Evolutionary conservation across 441 rosid species (phyloP), one percentile per base, ranked within the genome.

Genomic region (Pelargonium citronellum): DNA sequence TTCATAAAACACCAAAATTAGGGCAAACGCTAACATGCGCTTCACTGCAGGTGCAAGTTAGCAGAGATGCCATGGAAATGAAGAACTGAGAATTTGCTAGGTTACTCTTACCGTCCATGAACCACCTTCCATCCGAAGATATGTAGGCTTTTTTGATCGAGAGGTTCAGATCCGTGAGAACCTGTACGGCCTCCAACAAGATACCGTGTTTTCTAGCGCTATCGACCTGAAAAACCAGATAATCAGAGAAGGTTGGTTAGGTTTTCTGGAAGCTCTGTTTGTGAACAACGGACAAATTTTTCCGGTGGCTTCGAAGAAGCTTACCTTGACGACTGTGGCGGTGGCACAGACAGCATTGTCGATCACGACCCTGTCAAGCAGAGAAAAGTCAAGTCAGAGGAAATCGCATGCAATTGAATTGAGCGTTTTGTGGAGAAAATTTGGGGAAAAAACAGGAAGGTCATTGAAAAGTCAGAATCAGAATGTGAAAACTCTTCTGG

Each of bases 111-210:
- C 98, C 98, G 80, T 94, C 97, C 98, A 94, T 94, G 80, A 94
- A 91, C 98, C 98, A 94, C 67, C 91, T 88, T 57, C 97, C 92
- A 81, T 94, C 98, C 74, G 98, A 90, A 53, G 94, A 88, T 43
- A 94, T 90, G 82, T 90, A 90, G 46, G 97, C 98, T 78, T 94
- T 94, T 11, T 80, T 78, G 51, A 94, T 82, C 79, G 81, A 85
- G 43, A 94, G 91, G 77, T 90, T 86, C 71, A 90, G 93, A 87
- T 93, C 98, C 69, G 96, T 86, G 73, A 93, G 95, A 73, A 91
- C 80, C 79, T 91, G 98, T 5, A 93, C 97, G 75, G 90, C 98
- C 75, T 93, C 93, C 74, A 93, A 92, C 66, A 93, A 90, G 73
- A 89, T 93, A 62, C 96, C 98, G 72, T 86, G 92, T 70, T 84